Percentiles rank a stretch among this genome's conserved stretches.
Evolutionary conservation across 768 basidiomycete genomes (phyloP).

Genomic region (Tylopilus intermedius): DNA sequence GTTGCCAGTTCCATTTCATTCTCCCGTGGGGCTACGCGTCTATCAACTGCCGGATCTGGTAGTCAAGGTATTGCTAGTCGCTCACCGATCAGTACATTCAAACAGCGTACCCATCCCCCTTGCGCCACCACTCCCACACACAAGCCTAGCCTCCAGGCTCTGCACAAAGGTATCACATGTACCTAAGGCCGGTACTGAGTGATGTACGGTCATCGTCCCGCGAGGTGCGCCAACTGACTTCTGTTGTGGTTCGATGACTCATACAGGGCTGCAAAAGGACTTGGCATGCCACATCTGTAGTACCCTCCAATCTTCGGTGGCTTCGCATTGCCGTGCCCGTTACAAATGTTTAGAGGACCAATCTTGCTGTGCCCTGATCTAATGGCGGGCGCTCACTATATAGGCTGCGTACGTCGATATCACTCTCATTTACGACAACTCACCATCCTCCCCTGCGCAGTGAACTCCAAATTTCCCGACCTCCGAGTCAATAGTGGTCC

Average conservation of each 20-base stretch:
- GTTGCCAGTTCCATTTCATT: not conserved
- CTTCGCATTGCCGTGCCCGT: conserved; percentile 2
- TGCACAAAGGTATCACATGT: not conserved
- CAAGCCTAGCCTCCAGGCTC: conserved; percentile 3
- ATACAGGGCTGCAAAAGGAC: not conserved
- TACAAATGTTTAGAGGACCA: not conserved
- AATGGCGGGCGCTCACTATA: conserved; percentile 14
- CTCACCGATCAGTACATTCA: not conserved
- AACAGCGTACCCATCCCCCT: not conserved
- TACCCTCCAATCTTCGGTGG: not conserved
- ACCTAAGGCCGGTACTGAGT: not conserved
- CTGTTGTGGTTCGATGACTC: not conserved
- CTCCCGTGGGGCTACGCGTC: not conserved
- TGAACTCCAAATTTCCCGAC: not conserved
- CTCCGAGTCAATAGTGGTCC: not conserved
- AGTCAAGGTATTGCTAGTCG: conserved; percentile 16
- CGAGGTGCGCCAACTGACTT: not conserved
- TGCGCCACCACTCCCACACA: conserved; percentile 13
- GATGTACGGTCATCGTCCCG: not conserved
- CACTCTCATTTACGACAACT: conserved; percentile 1
- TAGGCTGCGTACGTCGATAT: conserved; percentile 9
- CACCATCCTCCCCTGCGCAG: not conserved
- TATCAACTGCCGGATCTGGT: conserved; percentile 6
- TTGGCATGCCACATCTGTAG: not conserved
- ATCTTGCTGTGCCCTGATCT: conserved; percentile 18